Percentiles rank a stretch among this genome's conserved stretches.
Evolutionary conservation across 2,329 filamentous ascomycete species (phyloP).

Genomic region (Pleomassaria siparia): DNA sequence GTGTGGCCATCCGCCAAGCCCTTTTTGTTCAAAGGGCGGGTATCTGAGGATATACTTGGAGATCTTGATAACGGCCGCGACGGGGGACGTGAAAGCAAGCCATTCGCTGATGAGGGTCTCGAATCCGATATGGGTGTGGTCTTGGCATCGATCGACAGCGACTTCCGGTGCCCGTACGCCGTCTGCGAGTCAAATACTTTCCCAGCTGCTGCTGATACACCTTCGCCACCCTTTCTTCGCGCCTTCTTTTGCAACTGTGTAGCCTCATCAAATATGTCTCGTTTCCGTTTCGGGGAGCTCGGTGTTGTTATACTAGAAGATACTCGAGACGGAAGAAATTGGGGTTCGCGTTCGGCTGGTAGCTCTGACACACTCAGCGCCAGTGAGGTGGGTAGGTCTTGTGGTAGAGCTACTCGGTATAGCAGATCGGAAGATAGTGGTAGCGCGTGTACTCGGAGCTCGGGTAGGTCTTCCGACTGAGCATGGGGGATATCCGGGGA

Average conservation of each 20-base stretch:
- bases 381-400: constrained; percentile 13
- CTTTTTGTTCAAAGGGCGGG: constrained; percentile 33
- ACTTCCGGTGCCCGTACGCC: constrained; percentile 35
- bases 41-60: constrained; percentile 36
- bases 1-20: constrained; percentile 24
- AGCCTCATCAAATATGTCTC: constrained; percentile 52
- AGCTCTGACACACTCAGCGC: constrained; percentile 10
- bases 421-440: constrained; percentile 49
- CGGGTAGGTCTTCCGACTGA: constrained; percentile 17
- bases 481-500: constrained; percentile 20
- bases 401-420: constrained; percentile 7
- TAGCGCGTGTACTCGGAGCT: constrained; percentile 43
- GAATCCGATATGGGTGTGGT: constrained; percentile 20
- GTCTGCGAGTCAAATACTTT: constrained; percentile 30
- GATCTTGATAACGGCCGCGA: constrained; percentile 34
- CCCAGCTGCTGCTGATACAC: constrained; percentile 46
- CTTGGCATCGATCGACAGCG: constrained; percentile 32
- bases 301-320: constrained; percentile 20
- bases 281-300: constrained; percentile 44
- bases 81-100: constrained; percentile 20
- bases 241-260: constrained; percentile 46
- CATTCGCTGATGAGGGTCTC: constrained; percentile 28
- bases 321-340: constrained; percentile 35
- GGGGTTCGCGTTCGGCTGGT: constrained; percentile 27
- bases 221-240: constrained; percentile 46